Conservation (phyloP, 768 basidiomycete genomes). For the Candolleomyces aberdarensis region DNA sequence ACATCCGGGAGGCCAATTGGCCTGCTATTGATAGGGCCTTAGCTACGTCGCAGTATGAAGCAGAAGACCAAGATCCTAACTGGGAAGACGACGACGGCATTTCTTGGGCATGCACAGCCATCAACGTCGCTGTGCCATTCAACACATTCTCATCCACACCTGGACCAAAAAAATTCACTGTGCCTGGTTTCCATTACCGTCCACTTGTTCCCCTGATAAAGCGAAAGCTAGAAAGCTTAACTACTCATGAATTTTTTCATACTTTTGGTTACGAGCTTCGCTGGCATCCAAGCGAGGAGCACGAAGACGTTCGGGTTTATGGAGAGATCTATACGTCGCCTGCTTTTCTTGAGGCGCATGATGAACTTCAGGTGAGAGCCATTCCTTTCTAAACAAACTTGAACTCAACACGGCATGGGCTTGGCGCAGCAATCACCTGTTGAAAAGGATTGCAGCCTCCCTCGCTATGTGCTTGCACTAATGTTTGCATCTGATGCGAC, state of each 20-base stretch:
- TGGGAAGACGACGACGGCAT: background rate
- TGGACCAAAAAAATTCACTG: background rate
- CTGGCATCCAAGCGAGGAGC: background rate
- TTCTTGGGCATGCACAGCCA: background rate
- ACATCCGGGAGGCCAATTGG: background rate
- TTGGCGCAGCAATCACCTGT: background rate
- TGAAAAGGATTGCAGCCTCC: background rate
- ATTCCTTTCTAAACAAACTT: no score
- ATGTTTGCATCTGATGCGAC: no score
- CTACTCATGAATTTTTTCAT: no score
- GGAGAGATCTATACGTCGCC: constrained; percentile 6
- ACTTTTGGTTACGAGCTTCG: no score
- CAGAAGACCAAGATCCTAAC: background rate
- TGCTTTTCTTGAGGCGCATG: constrained; percentile 6
- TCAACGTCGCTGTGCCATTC: background rate
- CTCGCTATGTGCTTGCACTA: constrained; percentile 3
- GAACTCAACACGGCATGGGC: no score
- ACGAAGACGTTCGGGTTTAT: background rate
- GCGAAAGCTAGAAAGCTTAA: background rate
- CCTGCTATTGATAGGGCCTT: background rate
- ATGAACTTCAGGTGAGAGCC: constrained; percentile 5
- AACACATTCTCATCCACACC: background rate
- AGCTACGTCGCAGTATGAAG: background rate
- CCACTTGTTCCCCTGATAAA: background rate
- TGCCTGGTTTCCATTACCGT: background rate